Evolutionary conservation across 371 early-diverging fungal genomes (phyloP), one percentile per base, ranked within the genome.

Genomic region (Actinomortierella wolfii): DNA sequence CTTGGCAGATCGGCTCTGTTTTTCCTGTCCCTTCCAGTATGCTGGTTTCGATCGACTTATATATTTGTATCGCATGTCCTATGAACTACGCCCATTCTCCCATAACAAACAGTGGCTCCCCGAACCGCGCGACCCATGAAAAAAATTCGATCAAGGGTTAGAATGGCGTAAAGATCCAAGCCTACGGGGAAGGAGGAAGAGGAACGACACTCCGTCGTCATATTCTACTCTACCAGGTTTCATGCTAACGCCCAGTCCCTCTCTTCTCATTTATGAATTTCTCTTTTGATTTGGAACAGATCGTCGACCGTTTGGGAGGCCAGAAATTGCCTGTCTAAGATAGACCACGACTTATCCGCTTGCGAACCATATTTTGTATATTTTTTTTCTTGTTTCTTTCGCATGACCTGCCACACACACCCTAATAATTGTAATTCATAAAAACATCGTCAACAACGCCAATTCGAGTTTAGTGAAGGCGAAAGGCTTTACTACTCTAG

Each of bases 301-400:
- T 69, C 23, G 69, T 69, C 48, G 69, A 69, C 49, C 63, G 69
- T 13, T 63, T 69, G 43, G 56, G 63, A 13, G 69, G 69, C 43
- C 69, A 69, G 29, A 59, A 59, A 52, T 47, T 69, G 41, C 69
- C 69, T 14, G 69, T 69, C 26, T 69, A 63, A 59, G 15, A 11
- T 6, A 34, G 34, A 34, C 34, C n/a, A n/a, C n/a, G n/a, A n/a
- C n/a, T n/a, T n/a, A n/a, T n/a, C n/a, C n/a, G n/a, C n/a, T n/a
- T n/a, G n/a, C n/a, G n/a, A n/a, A n/a, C n/a, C n/a, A n/a, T n/a
- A n/a, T n/a, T n/a, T n/a, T n/a, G n/a, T n/a, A n/a, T n/a, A n/a
- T n/a, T n/a, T 34, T 34, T 34, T 34, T 34, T 34, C 34, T 34
- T n/a, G n/a, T n/a, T n/a, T n/a, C n/a, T n/a, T n/a, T n/a, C n/a